Evolutionary conservation across 1,284 basidiomycete species (phyloP).

Genomic region (Fomitopsis schrenkii): DNA sequence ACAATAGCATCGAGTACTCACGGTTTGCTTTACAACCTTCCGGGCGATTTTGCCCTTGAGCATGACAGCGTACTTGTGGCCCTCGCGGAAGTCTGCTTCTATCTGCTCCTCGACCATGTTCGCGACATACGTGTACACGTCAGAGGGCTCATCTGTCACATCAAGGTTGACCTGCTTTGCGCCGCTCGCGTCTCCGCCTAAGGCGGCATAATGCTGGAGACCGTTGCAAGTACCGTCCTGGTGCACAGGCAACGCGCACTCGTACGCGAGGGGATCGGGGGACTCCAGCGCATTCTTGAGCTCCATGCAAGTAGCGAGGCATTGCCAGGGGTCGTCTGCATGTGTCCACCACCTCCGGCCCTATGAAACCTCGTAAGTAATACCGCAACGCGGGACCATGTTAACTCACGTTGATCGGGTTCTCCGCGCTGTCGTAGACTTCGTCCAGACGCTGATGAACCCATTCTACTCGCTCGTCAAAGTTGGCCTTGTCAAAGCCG

Average conservation of each 20-base stretch:
- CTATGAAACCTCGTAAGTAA: constrained; percentile 23
- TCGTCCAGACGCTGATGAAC: constrained; percentile 73
- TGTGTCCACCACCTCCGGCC: constrained; percentile 85
- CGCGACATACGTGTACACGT: constrained; percentile 97
- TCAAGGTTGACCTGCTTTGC: constrained; percentile 93
- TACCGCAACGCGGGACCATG: background rate
- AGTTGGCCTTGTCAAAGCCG: constrained; percentile 94
- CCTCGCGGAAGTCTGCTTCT: constrained; percentile 44
- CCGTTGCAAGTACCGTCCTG: constrained; percentile 99
- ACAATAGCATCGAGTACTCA: constrained; percentile 27
- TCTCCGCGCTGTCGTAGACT: constrained; percentile 80
- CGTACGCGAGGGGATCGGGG: constrained; percentile 67
- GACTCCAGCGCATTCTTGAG: constrained; percentile 76
- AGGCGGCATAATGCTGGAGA: constrained; percentile 96
- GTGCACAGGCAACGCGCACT: constrained; percentile 86
- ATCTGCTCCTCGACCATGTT: constrained; percentile 68
- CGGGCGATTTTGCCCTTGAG: constrained; percentile 82
- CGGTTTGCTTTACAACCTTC: constrained; percentile 98
- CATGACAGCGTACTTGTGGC: constrained; percentile 55
- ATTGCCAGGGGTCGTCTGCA: constrained; percentile 98
- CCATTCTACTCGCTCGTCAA: constrained; percentile 86
- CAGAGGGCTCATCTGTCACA: constrained; percentile 83
- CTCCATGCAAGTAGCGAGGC: constrained; percentile 90
- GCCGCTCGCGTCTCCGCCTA: constrained; percentile 90
- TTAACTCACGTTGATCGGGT: constrained; percentile 70